A percentile compares a stretch with the other conserved stretches of the same genome.
These are phyloP conservation scores for Pterulicium gracile DNA, from an alignment of 1,284 basidiomycete genomes.

Conservation along the genomic window DNA sequence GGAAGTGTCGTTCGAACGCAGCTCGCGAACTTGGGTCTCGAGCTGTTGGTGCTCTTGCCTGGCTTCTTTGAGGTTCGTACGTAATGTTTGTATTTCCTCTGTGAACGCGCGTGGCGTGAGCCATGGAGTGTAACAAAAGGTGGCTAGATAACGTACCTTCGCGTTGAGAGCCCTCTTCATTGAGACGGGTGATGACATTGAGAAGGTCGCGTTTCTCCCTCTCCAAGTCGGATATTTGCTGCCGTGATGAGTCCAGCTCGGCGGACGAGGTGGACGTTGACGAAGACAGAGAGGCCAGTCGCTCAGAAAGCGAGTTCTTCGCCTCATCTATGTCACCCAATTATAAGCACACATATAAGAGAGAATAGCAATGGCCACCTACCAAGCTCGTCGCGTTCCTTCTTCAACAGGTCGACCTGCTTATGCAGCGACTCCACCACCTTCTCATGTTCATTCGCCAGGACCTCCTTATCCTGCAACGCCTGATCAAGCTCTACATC, in stretches of 20 bases:
- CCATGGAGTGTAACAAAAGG: too few relatives aligned
- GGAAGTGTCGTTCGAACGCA: conserved; percentile 58
- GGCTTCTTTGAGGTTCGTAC: conserved; percentile 58
- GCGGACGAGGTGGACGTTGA: conserved; percentile 48
- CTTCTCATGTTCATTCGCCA: conserved; percentile 41
- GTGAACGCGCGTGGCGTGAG: too few relatives aligned
- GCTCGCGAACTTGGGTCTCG: conserved; percentile 57
- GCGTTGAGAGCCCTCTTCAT: conserved; percentile 56
- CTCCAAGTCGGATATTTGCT: conserved; percentile 58
- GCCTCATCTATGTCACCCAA: conserved; percentile 30
- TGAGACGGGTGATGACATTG: conserved; percentile 59
- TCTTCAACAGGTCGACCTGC: conserved; percentile 41
- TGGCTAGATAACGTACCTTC: conserved; percentile 39
- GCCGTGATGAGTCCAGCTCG: conserved; percentile 47
- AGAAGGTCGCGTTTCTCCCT: conserved; percentile 75
- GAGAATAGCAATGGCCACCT: conserved; percentile 14
- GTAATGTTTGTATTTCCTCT: conserved; percentile 65
- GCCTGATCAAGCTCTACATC: conserved; percentile 74
- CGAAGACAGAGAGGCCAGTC: conserved; percentile 39
- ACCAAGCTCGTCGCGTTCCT: conserved; percentile 59
- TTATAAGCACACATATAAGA: conserved; percentile 7
- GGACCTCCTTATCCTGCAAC: conserved; percentile 58
- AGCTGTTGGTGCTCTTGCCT: conserved; percentile 60
- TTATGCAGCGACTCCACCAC: conserved; percentile 37
- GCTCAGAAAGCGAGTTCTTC: conserved; percentile 39